Evolutionary conservation across 1,284 basidiomycete species (phyloP).

Genomic region (Cronartium ribicola): DNA sequence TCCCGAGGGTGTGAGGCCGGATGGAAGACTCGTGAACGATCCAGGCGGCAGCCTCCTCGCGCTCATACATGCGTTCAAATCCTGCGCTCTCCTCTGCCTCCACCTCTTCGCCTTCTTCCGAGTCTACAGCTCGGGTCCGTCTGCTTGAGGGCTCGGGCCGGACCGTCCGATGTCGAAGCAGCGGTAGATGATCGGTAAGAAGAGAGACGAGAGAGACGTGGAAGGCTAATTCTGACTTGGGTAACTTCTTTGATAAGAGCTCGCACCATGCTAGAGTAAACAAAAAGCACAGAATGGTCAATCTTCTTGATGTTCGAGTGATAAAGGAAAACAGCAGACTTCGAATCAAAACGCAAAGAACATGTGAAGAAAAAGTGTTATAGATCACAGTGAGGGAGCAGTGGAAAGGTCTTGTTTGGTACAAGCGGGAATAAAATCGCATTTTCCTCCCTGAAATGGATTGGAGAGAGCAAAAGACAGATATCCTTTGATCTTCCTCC

Average conservation of each 20-base stretch:
- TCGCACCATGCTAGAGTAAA: constrained; percentile 28
- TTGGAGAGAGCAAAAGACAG: too few species aligned
- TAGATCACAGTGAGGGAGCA: background rate
- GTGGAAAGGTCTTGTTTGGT: too few species aligned
- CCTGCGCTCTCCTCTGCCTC: constrained; percentile 13
- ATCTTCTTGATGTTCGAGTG: background rate
- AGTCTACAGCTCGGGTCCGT: background rate
- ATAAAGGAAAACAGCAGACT: background rate
- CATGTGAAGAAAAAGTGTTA: background rate
- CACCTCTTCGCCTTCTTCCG: constrained; percentile 6
- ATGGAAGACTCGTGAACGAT: constrained; percentile 15
- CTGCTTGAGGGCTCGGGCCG: background rate
- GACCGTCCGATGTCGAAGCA: background rate
- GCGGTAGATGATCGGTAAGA: background rate
- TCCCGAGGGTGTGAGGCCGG: constrained; percentile 7
- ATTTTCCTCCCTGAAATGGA: too few species aligned
- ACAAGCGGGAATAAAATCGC: too few species aligned
- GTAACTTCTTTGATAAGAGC: constrained; percentile 10
- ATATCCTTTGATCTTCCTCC: too few species aligned
- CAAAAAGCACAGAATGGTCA: background rate
- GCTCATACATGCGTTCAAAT: constrained; percentile 3
- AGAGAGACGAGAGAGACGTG: constrained; percentile 30
- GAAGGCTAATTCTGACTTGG: constrained; percentile 22
- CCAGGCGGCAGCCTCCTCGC: constrained; percentile 10
- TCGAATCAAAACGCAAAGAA: background rate